Conservation (phyloP, 1,284 basidiomycete species). For the Volvariella volvacea region DNA sequence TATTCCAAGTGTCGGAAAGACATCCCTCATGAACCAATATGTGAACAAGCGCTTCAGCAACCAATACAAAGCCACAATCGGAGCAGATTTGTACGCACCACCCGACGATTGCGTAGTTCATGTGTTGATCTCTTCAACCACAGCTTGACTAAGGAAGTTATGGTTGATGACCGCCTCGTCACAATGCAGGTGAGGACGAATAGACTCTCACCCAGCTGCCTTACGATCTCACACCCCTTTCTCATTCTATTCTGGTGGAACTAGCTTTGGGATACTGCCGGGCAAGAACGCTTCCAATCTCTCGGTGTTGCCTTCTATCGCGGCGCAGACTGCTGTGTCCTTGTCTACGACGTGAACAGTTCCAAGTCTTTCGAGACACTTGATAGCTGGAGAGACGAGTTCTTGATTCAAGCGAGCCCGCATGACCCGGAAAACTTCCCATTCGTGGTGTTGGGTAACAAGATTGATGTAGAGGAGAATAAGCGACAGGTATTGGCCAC, state of each 20-base stretch:
- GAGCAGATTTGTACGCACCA: slow-evolving; percentile 75
- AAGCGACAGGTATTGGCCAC: slow-evolving; percentile 80
- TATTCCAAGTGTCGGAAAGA: slow-evolving; percentile 87
- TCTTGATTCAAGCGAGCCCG: slow-evolving; percentile 95
- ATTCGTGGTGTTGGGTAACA: slow-evolving; percentile 98
- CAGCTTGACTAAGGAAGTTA: slow-evolving; percentile 96
- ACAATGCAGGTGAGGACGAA: slow-evolving; percentile 84
- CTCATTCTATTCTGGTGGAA: slow-evolving; percentile 2
- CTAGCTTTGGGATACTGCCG: slow-evolving; percentile 98
- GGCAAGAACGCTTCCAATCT: slow-evolving; percentile 98
- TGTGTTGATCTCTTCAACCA: slow-evolving; percentile 7
- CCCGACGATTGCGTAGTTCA: slow-evolving; percentile 14
- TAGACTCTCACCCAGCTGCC: neutral
- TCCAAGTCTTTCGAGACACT: slow-evolving; percentile 97
- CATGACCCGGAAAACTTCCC: slow-evolving; percentile 99
- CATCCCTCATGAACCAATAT: slow-evolving; percentile 99
- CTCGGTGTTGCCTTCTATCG: slow-evolving; percentile 99
- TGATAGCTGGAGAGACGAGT: slow-evolving; percentile 97
- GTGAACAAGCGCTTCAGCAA: slow-evolving; percentile 99
- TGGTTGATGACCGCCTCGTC: slow-evolving; percentile 96
- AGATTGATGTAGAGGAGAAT: slow-evolving; percentile 99
- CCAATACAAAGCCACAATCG: slow-evolving; percentile 98
- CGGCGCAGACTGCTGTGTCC: slow-evolving; percentile 97
- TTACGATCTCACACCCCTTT: slow-evolving; percentile 1
- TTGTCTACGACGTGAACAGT: slow-evolving; percentile 99